Percentiles rank a stretch among this genome's conserved stretches.
phyloP scores from a whole-genome alignment of 257 asterid species.

The Haberlea rhodopensis region DNA sequence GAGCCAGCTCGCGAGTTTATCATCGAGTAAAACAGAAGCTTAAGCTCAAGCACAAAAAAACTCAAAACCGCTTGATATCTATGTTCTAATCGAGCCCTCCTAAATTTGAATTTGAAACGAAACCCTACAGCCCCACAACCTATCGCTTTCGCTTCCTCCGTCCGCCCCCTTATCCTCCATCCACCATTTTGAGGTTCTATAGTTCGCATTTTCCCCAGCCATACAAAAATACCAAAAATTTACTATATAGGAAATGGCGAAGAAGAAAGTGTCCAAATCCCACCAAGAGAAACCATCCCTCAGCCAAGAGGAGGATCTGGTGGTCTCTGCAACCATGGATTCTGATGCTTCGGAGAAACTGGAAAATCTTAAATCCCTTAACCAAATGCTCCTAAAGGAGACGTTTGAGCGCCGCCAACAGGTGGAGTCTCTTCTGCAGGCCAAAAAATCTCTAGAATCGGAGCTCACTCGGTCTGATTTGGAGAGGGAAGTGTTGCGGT shows the following conservation, averaged over 20 bases:
- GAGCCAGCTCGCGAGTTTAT: no score
- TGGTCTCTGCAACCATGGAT: slow-evolving; percentile 34
- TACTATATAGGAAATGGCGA: slow-evolving; percentile 33
- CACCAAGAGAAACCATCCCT: slow-evolving; percentile 23
- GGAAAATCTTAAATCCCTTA: slow-evolving; percentile 60
- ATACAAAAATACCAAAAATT: slow-evolving; percentile 1
- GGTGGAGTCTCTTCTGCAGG: slow-evolving; percentile 51
- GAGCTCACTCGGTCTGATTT: slow-evolving; percentile 49
- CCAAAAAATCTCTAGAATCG: slow-evolving; percentile 42
- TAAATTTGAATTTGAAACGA: slow-evolving; percentile 42
- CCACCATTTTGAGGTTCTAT: slow-evolving; percentile 9
- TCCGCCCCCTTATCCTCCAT: slow-evolving; percentile 14
- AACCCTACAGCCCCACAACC: slow-evolving; percentile 20
- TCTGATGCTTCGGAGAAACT: slow-evolving; percentile 44
- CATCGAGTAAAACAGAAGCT: no score
- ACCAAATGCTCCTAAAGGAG: slow-evolving; percentile 61
- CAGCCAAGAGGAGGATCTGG: slow-evolving; percentile 23
- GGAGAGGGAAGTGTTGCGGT: slow-evolving; percentile 40
- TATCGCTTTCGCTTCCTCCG: slow-evolving; percentile 11
- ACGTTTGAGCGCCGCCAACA: slow-evolving; percentile 61
- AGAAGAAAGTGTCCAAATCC: slow-evolving; percentile 42
- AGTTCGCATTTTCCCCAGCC: slow-evolving; percentile 28
- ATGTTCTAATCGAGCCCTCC: slow-evolving; percentile 42
- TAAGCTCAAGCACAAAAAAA: no score
- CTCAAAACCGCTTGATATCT: no score